These are phyloP conservation scores for Quercus bicolor DNA, from an alignment of 306 rosid species.

Conservation along the genomic window DNA sequence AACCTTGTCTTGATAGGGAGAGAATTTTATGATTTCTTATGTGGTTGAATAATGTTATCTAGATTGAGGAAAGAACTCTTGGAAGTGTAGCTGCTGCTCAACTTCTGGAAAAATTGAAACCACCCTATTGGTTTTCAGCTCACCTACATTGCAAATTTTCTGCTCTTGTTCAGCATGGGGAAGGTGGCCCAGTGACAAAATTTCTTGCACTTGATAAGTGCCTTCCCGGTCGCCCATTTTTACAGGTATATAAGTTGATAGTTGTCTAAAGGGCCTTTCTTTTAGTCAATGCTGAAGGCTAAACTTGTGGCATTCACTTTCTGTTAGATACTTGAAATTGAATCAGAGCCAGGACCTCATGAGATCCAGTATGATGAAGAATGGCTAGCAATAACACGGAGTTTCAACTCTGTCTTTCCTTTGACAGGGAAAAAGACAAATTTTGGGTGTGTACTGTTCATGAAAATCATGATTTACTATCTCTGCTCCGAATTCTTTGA, in stretches of 20 bases:
- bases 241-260: slow-evolving; percentile 56
- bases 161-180: slow-evolving; percentile 93
- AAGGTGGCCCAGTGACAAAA: slow-evolving; percentile 77
- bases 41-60: slow-evolving; percentile 16
- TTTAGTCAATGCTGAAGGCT: slow-evolving; percentile 17
- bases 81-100: slow-evolving; percentile 84
- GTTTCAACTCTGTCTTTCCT: slow-evolving; percentile 74
- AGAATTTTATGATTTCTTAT: not conserved
- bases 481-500: not conserved
- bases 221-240: slow-evolving; percentile 66
- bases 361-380: slow-evolving; percentile 92
- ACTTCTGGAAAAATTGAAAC: slow-evolving; percentile 79
- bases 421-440: slow-evolving; percentile 50
- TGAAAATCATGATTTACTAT: slow-evolving; percentile 7
- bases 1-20: not conserved
- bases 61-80: slow-evolving; percentile 75
- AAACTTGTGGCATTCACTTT: slow-evolving; percentile 23
- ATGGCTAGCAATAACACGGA: slow-evolving; percentile 87
- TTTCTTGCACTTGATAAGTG: slow-evolving; percentile 98
- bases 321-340: slow-evolving; percentile 70
- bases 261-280: slow-evolving; percentile 6
- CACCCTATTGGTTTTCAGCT: slow-evolving; percentile 91
- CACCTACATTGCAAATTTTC: slow-evolving; percentile 94
- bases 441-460: slow-evolving; percentile 53
- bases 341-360: slow-evolving; percentile 71